phyloP scores from a whole-genome alignment of 129 eudicot genomes.

The Flaveria trinervia region DNA sequence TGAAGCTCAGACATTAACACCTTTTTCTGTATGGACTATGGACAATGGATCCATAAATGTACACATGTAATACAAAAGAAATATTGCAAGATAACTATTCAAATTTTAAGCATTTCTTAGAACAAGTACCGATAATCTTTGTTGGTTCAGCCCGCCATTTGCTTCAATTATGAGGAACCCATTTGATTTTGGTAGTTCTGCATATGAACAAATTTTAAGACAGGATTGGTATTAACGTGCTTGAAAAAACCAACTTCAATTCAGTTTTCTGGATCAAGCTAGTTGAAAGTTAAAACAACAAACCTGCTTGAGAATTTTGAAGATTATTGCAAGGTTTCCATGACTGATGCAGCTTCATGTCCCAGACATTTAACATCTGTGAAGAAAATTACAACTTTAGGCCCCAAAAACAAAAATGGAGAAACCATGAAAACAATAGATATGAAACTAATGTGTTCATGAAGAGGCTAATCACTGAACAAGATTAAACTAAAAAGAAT shows the following conservation, averaged over 20 bases:
- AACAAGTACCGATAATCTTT: slow-evolving; percentile 82
- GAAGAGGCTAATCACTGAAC: too few relatives aligned
- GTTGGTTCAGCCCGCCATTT: slow-evolving; percentile 98
- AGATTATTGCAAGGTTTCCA: slow-evolving; percentile 87
- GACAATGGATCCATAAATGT: not conserved
- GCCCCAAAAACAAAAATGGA: not conserved
- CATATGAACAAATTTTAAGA: slow-evolving; percentile 11
- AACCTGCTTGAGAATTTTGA: slow-evolving; percentile 67
- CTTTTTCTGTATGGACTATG: too few relatives aligned
- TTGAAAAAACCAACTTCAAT: not conserved
- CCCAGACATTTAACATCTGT: slow-evolving; percentile 81
- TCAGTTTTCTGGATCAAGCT: slow-evolving; percentile 6
- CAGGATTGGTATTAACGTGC: not conserved
- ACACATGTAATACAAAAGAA: not conserved
- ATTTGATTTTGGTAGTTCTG: slow-evolving; percentile 74
- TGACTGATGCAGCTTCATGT: slow-evolving; percentile 56
- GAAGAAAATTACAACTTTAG: not conserved
- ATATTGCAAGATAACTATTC: not conserved
- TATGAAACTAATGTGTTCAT: not conserved
- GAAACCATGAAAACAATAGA: slow-evolving; percentile 17
- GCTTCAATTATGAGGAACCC: slow-evolving; percentile 97
- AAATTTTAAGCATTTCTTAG: not conserved
- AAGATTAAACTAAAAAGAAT: too few relatives aligned
- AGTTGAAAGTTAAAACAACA: slow-evolving; percentile 27
- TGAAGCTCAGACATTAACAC: too few relatives aligned